These are phyloP conservation scores for Penicillium sp. DNA, from an alignment of 2,329 filamentous ascomycete species.

Conservation along the genomic window DNA sequence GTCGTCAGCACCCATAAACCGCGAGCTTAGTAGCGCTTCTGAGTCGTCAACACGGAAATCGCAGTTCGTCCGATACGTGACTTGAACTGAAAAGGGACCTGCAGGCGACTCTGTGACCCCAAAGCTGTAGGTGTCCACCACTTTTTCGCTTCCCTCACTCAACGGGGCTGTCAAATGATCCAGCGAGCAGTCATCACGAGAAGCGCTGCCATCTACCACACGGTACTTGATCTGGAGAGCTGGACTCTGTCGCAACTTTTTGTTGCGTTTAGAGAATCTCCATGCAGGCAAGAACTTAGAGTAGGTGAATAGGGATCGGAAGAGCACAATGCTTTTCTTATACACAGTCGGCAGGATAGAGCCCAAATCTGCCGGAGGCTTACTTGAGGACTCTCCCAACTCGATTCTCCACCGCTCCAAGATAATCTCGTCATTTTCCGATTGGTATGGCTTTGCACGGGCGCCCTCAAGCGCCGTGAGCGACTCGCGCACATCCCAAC, in stretches of 20 bases:
- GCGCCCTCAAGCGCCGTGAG: conserved; percentile 62
- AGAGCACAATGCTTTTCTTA: conserved; percentile 95
- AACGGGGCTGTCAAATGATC: conserved; percentile 73
- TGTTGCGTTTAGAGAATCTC: conserved; percentile 74
- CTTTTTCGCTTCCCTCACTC: conserved; percentile 60
- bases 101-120: conserved; percentile 82
- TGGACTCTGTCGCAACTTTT: conserved; percentile 64
- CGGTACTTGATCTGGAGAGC: conserved; percentile 75
- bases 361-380: conserved; percentile 56
- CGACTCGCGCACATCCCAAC: conserved; percentile 87
- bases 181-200: conserved; percentile 50
- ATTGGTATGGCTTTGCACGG: conserved; percentile 44
- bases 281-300: conserved; percentile 80
- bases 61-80: conserved; percentile 83
- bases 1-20: conserved; percentile 89
- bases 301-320: conserved; percentile 81
- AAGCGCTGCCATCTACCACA: conserved; percentile 61
- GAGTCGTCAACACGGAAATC: conserved; percentile 89
- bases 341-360: conserved; percentile 80
- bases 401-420: conserved; percentile 90
- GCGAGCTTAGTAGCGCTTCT: conserved; percentile 84
- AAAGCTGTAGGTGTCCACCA: conserved; percentile 75
- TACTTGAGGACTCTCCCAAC: conserved; percentile 61
- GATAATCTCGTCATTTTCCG: conserved; percentile 66
- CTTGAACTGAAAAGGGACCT: conserved; percentile 75